A percentile compares a stretch with the other conserved stretches of the same genome.
Evolutionary conservation across 345 rosid genomes (phyloP).

Genomic region (Kandelia obovata): DNA sequence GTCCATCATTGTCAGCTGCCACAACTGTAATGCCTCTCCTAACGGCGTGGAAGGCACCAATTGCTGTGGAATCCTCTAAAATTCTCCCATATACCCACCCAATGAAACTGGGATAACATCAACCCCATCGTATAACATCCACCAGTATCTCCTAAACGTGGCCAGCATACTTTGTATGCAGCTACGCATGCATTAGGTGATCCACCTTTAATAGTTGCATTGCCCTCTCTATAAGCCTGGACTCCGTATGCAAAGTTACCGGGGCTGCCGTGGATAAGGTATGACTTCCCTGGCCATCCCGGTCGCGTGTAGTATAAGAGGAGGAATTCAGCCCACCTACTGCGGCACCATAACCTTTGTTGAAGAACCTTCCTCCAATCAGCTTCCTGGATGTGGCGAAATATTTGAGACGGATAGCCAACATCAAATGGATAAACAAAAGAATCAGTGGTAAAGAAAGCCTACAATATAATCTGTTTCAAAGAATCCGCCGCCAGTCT

Average conservation of each 20-base stretch:
- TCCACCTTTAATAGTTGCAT: constrained; percentile 70
- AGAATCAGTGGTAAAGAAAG: too few relatives aligned
- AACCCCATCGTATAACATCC: constrained; percentile 47
- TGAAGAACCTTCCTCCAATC: constrained; percentile 62
- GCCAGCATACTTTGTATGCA: constrained; percentile 60
- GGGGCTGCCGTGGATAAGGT: constrained; percentile 64
- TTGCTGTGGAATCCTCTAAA: background rate
- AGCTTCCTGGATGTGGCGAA: constrained; percentile 39
- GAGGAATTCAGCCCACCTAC: constrained; percentile 33
- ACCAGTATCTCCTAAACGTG: constrained; percentile 17
- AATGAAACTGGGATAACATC: constrained; percentile 52
- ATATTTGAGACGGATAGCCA: background rate
- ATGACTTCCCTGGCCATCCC: constrained; percentile 51
- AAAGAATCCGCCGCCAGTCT: too few relatives aligned
- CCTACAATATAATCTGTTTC: too few relatives aligned
- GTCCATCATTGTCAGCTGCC: constrained; percentile 8
- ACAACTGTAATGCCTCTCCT: background rate
- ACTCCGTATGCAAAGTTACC: constrained; percentile 52
- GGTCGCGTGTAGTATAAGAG: constrained; percentile 34
- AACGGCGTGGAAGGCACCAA: background rate
- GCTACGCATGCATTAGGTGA: constrained; percentile 61
- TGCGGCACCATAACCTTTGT: constrained; percentile 43
- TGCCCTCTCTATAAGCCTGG: constrained; percentile 36
- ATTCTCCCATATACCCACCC: constrained; percentile 18
- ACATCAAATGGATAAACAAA: background rate